Base-by-base conservation (phyloP, 768 basidiomycete genomes). In the Leucocoprinus birnbaumii region DNA sequence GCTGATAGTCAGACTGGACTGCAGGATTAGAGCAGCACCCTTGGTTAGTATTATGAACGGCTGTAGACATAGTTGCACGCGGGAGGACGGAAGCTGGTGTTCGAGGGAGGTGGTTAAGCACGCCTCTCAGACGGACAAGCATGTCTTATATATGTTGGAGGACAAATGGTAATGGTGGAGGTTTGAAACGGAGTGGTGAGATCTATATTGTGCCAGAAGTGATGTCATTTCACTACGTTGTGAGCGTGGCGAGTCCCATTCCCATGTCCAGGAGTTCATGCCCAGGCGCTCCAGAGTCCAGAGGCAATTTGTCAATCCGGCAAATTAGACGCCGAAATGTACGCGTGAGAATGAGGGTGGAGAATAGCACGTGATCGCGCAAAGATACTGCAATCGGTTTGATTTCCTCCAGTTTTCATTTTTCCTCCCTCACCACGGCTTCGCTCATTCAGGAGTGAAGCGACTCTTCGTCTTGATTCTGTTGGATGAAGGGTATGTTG, bases 1-100 rank as follows among this genome's bases (percentile, higher is more conserved):
- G 80, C 10, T 66, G 65, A 66, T 85, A 84, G 56, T 78, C 72
- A 7, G 76, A 78, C 53, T 74, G 66, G 9, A 81, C 82, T 1
- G 82, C 78, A 3, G 83, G 80, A 37, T 84, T 78, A 13, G 72
- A 71, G 72, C 82, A 83, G 70, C 82, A 85, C 27, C 73, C 75
- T 26, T 64, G 62, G 59, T 74, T 74, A 8, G 71, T 72, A 60
- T 76, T 75, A 62, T 75, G 71, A 14, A 70, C 53, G 11, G 64
- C 49, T 21, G 69, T 74, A 49, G 73, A 69, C 67, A 73, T 74
- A 52, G 63, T 72, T 34, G 65, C 57, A 56, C 59, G 55, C n/a
- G n/a, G n/a, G n/a, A n/a, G n/a, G 11, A 5, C 31, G 55, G 59
- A 31, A 19, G 26, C 21, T 24, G 21, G 34, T 35, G 21, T 25